Conservation (phyloP, 805 yeast species). For the Teunomyces panamensis region DNA sequence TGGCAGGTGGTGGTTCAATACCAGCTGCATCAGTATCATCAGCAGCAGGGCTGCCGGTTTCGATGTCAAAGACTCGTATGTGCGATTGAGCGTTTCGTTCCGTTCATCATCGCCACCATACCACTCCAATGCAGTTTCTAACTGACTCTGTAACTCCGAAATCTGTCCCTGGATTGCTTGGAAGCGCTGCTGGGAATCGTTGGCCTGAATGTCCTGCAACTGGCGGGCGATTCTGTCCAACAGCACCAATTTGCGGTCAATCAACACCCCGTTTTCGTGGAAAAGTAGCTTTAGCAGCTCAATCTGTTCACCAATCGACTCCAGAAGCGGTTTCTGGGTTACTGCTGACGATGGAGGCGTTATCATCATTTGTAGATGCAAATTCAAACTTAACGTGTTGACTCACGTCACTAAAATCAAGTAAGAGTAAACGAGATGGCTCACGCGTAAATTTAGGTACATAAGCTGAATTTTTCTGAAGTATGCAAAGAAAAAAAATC, state of each 20-base stretch:
- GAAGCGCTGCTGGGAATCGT: slow-evolving; percentile 1
- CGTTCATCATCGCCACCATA: slow-evolving; percentile 7
- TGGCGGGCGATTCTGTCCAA: slow-evolving; percentile 5
- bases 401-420: neutral
- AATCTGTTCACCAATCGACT: slow-evolving; percentile 6
- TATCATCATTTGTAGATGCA: neutral
- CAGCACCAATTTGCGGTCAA: slow-evolving; percentile 7
- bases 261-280: slow-evolving; percentile 7
- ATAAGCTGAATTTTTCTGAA: neutral
- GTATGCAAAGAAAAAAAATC: neutral
- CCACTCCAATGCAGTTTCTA: slow-evolving; percentile 1
- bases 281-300: slow-evolving; percentile 11
- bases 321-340: neutral
- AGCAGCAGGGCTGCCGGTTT: neutral
- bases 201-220: neutral
- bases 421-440: neutral
- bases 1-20: no score
- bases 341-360: slow-evolving; percentile 4
- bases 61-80: slow-evolving; percentile 16
- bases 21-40: no score
- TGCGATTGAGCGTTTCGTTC: slow-evolving; percentile 10
- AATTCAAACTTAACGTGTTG: neutral
- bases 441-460: neutral
- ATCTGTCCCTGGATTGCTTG: slow-evolving; percentile 5
- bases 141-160: slow-evolving; percentile 5